Percentiles rank a stretch among this genome's conserved stretches.
Conservation (phyloP, 352 stramenopile genomes). For the Phytophthora pinifolia region DNA sequence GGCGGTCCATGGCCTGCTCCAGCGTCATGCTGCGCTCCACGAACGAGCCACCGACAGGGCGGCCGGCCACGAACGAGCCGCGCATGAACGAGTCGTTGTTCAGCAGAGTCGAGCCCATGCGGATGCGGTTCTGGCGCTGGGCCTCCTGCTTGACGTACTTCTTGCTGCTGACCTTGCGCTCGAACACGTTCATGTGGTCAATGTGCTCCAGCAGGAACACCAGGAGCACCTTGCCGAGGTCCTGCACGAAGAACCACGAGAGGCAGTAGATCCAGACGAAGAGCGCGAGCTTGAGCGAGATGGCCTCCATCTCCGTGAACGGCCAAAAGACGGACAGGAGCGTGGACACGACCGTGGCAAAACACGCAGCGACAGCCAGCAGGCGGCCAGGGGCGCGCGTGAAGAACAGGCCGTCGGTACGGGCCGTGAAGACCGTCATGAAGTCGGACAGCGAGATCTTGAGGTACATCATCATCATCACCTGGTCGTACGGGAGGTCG, state of each 20-base stretch:
- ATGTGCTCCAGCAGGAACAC: constrained; percentile 65
- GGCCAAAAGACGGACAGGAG: constrained; percentile 87
- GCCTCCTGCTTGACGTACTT: constrained; percentile 62
- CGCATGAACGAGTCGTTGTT: constrained; percentile 68
- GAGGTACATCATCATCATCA: constrained; percentile 94
- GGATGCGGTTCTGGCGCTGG: constrained; percentile 78
- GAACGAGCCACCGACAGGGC: constrained; percentile 59
- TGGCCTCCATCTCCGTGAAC: constrained; percentile 73
- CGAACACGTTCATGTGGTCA: constrained; percentile 55
- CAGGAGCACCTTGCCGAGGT: constrained; percentile 71
- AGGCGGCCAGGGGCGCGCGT: constrained; percentile 66
- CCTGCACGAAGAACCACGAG: constrained; percentile 88
- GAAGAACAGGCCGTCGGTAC: constrained; percentile 85
- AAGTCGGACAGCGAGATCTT: constrained; percentile 95
- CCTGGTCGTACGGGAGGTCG: constrained; percentile 86
- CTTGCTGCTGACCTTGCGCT: constrained; percentile 59
- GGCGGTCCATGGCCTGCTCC: constrained; percentile 74
- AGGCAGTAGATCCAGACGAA: constrained; percentile 92
- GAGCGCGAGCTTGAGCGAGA: constrained; percentile 64
- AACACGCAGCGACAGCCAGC: constrained; percentile 67
- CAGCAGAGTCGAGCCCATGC: constrained; percentile 63
- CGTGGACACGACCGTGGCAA: constrained; percentile 82
- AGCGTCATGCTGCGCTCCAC: constrained; percentile 61
- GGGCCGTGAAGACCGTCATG: constrained; percentile 91
- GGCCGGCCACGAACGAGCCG: constrained; percentile 78